These are phyloP conservation scores for Dissophora globulifera DNA, from an alignment of 192 early-diverging fungal genomes.

Conservation along the genomic window DNA sequence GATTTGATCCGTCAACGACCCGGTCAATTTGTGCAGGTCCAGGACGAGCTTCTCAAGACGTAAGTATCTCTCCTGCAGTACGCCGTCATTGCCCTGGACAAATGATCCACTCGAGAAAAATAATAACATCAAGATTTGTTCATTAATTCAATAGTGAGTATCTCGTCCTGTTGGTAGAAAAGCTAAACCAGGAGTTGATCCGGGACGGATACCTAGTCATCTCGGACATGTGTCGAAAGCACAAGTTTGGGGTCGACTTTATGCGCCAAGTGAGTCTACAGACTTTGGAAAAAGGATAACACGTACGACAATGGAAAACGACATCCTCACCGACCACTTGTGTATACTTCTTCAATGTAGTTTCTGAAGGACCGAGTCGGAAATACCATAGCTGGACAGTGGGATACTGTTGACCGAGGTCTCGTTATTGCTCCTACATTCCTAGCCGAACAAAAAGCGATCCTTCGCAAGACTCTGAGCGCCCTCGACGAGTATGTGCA, in stretches of 20 bases:
- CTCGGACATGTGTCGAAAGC: conserved; percentile 18
- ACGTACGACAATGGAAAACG: too few species aligned
- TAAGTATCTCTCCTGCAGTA: too few species aligned
- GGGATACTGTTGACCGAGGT: conserved; percentile 37
- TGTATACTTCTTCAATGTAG: too few species aligned
- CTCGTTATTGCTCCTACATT: conserved; percentile 29
- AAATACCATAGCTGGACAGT: conserved; percentile 27
- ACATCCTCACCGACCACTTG: too few species aligned
- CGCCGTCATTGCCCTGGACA: too few species aligned
- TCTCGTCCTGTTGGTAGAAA: conserved; percentile 9
- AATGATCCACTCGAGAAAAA: too few species aligned
- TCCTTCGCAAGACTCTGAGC: not conserved
- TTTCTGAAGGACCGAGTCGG: conserved; percentile 44
- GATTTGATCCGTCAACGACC: conserved; percentile 17
- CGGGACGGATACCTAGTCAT: conserved; percentile 13
- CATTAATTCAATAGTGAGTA: too few species aligned
- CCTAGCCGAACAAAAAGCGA: conserved; percentile 18
- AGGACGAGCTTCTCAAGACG: conserved; percentile 40
- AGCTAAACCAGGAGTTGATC: conserved; percentile 21
- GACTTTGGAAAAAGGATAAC: too few species aligned
- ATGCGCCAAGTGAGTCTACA: conserved; percentile 24
- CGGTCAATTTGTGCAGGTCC: conserved; percentile 14
- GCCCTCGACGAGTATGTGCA: conserved; percentile 33
- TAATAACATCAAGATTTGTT: too few species aligned
- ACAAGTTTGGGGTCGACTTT: conserved; percentile 39